Evolutionary conservation across 805 yeast genomes (phyloP), one percentile per base, ranked within the genome.

Genomic region (Priceomyces carsonii): DNA sequence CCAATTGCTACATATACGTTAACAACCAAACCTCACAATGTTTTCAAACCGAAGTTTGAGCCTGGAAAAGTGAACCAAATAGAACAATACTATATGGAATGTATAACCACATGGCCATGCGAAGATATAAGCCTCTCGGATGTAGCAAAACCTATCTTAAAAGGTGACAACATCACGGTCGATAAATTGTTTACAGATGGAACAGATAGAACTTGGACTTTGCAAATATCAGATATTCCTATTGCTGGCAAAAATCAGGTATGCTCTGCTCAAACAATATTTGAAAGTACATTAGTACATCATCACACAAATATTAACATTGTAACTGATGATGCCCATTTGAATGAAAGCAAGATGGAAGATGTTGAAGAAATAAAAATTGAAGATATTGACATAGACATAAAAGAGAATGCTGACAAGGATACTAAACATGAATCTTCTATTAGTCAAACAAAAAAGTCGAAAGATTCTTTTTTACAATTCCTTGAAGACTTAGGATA

Each of bases 201-300:
- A 12, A 36, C 46, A 39, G 43, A 48, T 43, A 38, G 66, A 49
- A 43, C 61, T 26, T 85, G 90, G 91, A 71, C 81, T 1, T 49
- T 85, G 6, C 84, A 77, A 45, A 66, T 80, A 17, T 66, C 77
- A 4, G 95, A 85, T 57, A 81, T 85, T 8, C 93, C 93, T 2
- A 76, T 81, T 5, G 90, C 87, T 7, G 91, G 91, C 3, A 60
- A 71, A 75, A 50, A 73, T 75, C 55, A 81, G 74, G 36, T 73
- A 71, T 16, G 78, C 75, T 40, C 95, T 35, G 71, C 69, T 3
- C 72, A 88, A 54, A 75, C 85, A 12, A 71, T 86, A 8, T 69
- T 82, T 41, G 88, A 82, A 50, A 67, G 79, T 31, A 75, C 80
- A 1, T 51, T 77, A 8, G 70, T 66, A 3, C 71, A 72, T 45